Percentiles rank a stretch among this genome's conserved stretches.
phyloP scores from a whole-genome alignment of 2,329 filamentous ascomycete genomes.

The Penicillium sp. region DNA sequence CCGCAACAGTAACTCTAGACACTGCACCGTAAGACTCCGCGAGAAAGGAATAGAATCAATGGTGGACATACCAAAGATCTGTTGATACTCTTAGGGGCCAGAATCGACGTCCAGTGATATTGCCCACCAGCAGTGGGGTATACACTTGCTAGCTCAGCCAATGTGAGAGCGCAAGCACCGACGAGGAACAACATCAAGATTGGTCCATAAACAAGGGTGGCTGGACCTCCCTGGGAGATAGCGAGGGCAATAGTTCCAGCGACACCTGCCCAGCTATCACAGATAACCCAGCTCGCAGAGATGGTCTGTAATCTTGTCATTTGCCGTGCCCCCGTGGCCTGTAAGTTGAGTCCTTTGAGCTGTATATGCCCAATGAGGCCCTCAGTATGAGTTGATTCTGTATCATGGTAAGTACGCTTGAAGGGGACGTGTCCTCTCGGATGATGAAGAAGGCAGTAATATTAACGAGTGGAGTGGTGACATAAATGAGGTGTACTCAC shows the following conservation, averaged over 20 bases:
- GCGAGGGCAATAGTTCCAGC: constrained; percentile 22
- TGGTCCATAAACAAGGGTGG: neutral
- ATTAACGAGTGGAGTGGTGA: too few relatives aligned
- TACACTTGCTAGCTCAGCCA: constrained; percentile 1
- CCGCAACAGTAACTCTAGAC: neutral
- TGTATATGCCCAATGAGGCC: neutral
- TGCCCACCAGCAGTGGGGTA: constrained; percentile 3
- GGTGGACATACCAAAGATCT: neutral
- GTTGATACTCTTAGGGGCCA: neutral
- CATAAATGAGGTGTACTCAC: neutral
- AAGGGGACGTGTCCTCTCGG: too few relatives aligned
- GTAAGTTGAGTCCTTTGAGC: neutral
- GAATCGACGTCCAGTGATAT: neutral
- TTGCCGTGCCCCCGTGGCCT: constrained; percentile 1
- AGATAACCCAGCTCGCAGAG: constrained; percentile 31
- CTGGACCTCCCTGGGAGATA: neutral
- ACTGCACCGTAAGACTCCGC: neutral
- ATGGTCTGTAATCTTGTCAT: constrained; percentile 26
- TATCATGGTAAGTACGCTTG: neutral
- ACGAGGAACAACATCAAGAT: neutral
- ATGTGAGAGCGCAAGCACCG: neutral
- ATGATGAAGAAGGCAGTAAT: too few relatives aligned
- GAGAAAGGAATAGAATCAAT: neutral
- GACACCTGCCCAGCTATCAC: constrained; percentile 33
- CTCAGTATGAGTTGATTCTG: neutral